Evolutionary conservation across 768 basidiomycete genomes (phyloP).

Genomic region (Podaxis sp.): DNA sequence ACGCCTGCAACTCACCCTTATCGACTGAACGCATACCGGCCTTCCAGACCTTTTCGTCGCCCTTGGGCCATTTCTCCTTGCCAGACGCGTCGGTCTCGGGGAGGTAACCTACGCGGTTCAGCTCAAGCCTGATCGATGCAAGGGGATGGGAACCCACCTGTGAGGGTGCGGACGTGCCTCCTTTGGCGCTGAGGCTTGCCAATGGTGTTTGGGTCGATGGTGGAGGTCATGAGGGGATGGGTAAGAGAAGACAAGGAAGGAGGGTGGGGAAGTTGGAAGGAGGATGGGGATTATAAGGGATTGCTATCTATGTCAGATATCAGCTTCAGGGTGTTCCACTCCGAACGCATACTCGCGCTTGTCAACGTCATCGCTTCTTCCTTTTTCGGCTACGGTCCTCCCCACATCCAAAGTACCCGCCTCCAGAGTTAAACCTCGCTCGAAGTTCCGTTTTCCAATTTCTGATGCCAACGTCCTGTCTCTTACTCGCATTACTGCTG

Average conservation of each 20-base stretch:
- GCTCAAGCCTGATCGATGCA: slow-evolving; percentile 3
- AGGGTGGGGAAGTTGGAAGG: slow-evolving; percentile 14
- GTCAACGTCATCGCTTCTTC: slow-evolving; percentile 6
- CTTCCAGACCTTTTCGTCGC: slow-evolving; percentile 78
- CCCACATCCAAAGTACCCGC: too few species aligned
- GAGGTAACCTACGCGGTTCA: slow-evolving; percentile 57
- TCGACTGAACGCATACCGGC: slow-evolving; percentile 56
- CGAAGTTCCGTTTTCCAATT: not conserved
- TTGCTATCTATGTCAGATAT: slow-evolving; percentile 12
- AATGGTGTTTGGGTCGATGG: slow-evolving; percentile 63
- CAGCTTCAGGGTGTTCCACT: slow-evolving; percentile 6
- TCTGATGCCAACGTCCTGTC: too few species aligned
- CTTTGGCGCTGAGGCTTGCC: slow-evolving; percentile 60
- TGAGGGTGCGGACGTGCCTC: slow-evolving; percentile 69
- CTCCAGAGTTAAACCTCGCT: not conserved
- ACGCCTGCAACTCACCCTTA: slow-evolving; percentile 44
- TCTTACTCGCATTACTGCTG: not conserved
- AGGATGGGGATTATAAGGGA: slow-evolving; percentile 7
- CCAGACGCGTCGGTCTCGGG: slow-evolving; percentile 76
- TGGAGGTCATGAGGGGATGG: slow-evolving; percentile 54
- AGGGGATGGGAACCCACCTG: slow-evolving; percentile 37
- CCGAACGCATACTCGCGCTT: not conserved
- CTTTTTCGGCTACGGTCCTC: not conserved
- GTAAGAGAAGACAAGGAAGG: slow-evolving; percentile 12
- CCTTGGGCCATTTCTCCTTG: slow-evolving; percentile 83